Evolutionary conservation across 352 stramenopile species (phyloP).

Genomic region (Thalassiosira oceanica): DNA sequence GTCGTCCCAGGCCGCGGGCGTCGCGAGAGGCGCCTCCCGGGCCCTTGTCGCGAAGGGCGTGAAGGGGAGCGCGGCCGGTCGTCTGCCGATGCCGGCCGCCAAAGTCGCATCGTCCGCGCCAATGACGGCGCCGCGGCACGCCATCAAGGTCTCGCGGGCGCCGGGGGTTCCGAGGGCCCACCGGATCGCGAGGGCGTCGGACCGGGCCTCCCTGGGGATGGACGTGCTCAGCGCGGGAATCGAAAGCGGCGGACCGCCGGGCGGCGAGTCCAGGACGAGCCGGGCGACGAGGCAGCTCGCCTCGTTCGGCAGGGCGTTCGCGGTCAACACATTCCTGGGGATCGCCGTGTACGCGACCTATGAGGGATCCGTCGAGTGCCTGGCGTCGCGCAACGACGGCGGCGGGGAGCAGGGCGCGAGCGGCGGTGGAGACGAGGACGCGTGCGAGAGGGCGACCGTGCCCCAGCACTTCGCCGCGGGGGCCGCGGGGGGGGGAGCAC

Average conservation of each 20-base stretch:
- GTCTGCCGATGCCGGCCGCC: constrained; percentile 4
- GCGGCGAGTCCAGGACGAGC: background rate
- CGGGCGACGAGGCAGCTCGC: constrained; percentile 8
- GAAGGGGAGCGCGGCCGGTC: too few species aligned
- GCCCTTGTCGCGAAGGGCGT: background rate
- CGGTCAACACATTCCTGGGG: constrained; percentile 41
- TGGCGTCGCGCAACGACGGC: constrained; percentile 1
- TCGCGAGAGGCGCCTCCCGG: constrained; percentile 20
- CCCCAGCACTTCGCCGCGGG: constrained; percentile 41
- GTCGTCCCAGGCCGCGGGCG: constrained; percentile 30
- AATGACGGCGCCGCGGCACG: background rate
- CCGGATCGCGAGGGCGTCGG: constrained; percentile 26
- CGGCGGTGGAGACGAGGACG: constrained; percentile 1
- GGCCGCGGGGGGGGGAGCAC: constrained; percentile 25
- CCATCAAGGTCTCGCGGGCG: background rate
- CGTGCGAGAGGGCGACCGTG: constrained; percentile 27
- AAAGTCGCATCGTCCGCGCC: background rate
- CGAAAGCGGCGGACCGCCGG: constrained; percentile 10
- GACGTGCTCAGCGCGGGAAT: constrained; percentile 41
- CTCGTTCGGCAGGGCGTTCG: constrained; percentile 27
- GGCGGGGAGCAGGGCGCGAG: background rate
- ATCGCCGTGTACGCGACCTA: constrained; percentile 50
- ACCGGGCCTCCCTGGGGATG: constrained; percentile 40
- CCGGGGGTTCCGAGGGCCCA: constrained; percentile 6
- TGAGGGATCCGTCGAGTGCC: constrained; percentile 34